Conservation (phyloP, 768 basidiomycete genomes). For the Lepiota brunneoincarnata region DNA sequence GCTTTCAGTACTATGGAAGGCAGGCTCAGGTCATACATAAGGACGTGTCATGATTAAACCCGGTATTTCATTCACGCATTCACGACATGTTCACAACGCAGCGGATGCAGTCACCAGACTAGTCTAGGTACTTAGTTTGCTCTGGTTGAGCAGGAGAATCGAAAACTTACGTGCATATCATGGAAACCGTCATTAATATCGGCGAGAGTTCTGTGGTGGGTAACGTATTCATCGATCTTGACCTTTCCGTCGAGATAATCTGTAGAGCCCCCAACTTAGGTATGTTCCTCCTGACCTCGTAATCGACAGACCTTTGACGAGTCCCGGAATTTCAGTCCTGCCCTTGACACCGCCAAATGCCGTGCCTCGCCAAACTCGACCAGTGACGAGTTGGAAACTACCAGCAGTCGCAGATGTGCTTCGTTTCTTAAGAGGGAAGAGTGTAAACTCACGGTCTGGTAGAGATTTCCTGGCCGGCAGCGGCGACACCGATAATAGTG, state of each 20-base stretch:
- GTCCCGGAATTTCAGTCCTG: conserved; percentile 89
- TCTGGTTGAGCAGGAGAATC: background rate
- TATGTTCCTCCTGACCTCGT: conserved; percentile 1
- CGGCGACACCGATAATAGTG: conserved; percentile 95
- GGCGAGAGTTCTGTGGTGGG: conserved; percentile 71
- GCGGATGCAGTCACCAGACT: conserved; percentile 89
- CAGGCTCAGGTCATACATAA: background rate
- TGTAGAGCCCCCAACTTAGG: conserved; percentile 24
- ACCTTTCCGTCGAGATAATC: conserved; percentile 82
- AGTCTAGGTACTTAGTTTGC: conserved; percentile 6
- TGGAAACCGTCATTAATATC: conserved; percentile 88
- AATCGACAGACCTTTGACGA: conserved; percentile 71
- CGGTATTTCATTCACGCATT: conserved; percentile 29
- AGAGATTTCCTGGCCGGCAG: conserved; percentile 92
- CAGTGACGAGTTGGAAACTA: conserved; percentile 61
- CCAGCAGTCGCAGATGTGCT: background rate
- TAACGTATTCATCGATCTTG: conserved; percentile 95
- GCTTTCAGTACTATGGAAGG: background rate
- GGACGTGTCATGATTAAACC: background rate
- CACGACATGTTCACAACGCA: conserved; percentile 90
- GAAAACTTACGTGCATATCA: conserved; percentile 90
- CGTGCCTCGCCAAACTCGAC: conserved; percentile 89
- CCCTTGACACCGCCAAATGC: conserved; percentile 99
- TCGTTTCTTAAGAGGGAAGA: conserved; percentile 1
- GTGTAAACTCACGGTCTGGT: conserved; percentile 69